Evolutionary conservation across 768 basidiomycete genomes (phyloP), one percentile per base, ranked within the genome.

Genomic region (Tricholoma bakamatsutake): DNA sequence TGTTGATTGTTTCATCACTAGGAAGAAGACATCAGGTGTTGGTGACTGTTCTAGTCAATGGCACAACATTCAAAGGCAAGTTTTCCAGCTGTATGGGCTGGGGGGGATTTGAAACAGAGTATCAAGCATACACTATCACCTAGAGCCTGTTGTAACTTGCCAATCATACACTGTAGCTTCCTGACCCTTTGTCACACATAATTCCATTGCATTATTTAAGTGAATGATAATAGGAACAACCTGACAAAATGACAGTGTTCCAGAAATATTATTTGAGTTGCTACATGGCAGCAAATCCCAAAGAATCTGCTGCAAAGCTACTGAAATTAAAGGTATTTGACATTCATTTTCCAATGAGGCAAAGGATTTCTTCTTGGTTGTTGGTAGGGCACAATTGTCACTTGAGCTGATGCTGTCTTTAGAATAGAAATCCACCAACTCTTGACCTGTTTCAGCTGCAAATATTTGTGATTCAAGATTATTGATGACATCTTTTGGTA

Each of bases 201-300:
- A 24, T 24, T 24, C 21, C 3, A 3, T 24, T 24, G 21, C 21
- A 24, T 3, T 24, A 24, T 24, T 51, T 24, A 37, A 27, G 0
- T 11, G 4, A 39, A 51, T 51, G 4, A 51, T 51, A 27, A 51
- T 24, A 10, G 35, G 50, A 5, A 51, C 11, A 1, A 35, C 34
- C 13, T 10, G 10, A 24, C 34, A 51, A 24, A 24, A 3, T 24
- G 21, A 24, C 21, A 24, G 21, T 24, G 1, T 24, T 24, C 21
- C 21, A 24, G 21, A 37, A 18, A 70, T 50, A 71, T 69, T 0
- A 71, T 70, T 42, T 70, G 71, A 4, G 70, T 74, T 0, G 33
- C 12, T 34, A 34, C 33, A 34, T 9, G 33, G 33, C 33, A 34
- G 33, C 33, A 34, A 34, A 34, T 34, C 12, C 33, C 33, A 34